phyloP scores from a whole-genome alignment of 2,329 filamentous ascomycete species.

The Metarhizium rileyi region DNA sequence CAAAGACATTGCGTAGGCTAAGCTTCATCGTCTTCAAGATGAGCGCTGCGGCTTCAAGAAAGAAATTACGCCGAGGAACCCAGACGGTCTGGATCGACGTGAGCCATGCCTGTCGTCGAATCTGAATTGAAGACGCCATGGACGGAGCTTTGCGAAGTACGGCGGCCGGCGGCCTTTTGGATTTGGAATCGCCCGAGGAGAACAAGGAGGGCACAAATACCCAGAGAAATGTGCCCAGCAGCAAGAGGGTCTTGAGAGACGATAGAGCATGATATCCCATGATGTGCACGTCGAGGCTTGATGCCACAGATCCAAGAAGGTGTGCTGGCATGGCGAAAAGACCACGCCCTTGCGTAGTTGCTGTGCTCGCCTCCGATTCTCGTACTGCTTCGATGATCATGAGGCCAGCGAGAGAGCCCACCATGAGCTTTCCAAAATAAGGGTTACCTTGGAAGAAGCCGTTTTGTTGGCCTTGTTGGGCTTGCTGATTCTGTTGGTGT shows the following conservation, averaged over 20 bases:
- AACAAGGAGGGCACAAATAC: constrained; percentile 46
- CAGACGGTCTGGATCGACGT: constrained; percentile 88
- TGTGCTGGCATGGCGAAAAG: constrained; percentile 56
- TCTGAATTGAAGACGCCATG: constrained; percentile 71
- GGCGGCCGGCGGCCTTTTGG: constrained; percentile 38
- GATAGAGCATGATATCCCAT: constrained; percentile 45
- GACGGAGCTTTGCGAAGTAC: constrained; percentile 52
- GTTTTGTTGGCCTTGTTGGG: constrained; percentile 37
- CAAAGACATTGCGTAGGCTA: constrained; percentile 67
- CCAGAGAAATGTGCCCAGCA: constrained; percentile 46
- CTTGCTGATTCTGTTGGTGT: constrained; percentile 37
- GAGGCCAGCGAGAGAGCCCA: constrained; percentile 81
- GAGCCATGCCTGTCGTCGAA: constrained; percentile 82
- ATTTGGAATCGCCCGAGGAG: constrained; percentile 33
- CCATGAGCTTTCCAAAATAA: constrained; percentile 72
- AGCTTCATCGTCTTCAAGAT: constrained; percentile 74
- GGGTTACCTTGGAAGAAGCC: constrained; percentile 45
- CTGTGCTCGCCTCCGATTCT: constrained; percentile 54
- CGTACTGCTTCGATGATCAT: constrained; percentile 82
- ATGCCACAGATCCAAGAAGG: constrained; percentile 39
- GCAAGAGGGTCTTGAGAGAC: constrained; percentile 41
- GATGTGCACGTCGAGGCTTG: constrained; percentile 39
- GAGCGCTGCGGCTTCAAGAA: constrained; percentile 75
- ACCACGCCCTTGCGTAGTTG: constrained; percentile 55
- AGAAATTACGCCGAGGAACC: constrained; percentile 78